Evolutionary conservation across 108 stramenopile genomes (phyloP).

Genomic region (Asterionellopsis glacialis): DNA sequence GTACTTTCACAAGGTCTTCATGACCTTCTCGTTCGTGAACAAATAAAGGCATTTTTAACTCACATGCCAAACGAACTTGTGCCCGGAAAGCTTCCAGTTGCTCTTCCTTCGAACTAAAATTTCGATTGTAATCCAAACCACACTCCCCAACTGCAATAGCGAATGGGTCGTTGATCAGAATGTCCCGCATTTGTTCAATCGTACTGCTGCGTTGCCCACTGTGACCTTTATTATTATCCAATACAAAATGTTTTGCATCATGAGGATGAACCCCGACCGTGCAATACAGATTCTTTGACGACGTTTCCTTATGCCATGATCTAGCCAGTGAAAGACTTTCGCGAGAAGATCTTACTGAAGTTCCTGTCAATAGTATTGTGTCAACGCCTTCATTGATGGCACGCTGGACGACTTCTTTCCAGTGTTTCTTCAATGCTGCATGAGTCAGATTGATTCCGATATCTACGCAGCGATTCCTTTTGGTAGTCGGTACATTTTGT

Average conservation of each 20-base stretch:
- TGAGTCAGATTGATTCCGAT: conserved; percentile 51
- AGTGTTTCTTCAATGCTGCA: conserved; percentile 29
- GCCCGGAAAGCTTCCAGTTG: conserved; percentile 41
- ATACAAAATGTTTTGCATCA: conserved; percentile 36
- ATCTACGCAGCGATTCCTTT: conserved; percentile 20
- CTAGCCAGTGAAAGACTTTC: conserved; percentile 28
- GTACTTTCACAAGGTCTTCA: conserved; percentile 26
- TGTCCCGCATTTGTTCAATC: not conserved
- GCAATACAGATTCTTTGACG: conserved; percentile 17
- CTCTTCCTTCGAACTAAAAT: conserved; percentile 30
- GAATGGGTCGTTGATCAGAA: conserved; percentile 18
- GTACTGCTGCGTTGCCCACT: not conserved
- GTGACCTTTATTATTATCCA: conserved; percentile 8
- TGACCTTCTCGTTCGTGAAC: conserved; percentile 50
- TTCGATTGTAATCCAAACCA: conserved; percentile 52
- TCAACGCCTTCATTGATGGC: conserved; percentile 42
- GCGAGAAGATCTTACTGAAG: conserved; percentile 20
- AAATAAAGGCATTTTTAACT: conserved; percentile 40
- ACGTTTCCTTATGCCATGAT: conserved; percentile 32
- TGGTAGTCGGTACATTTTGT: no score
- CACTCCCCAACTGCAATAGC: conserved; percentile 46
- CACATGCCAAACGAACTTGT: conserved; percentile 36
- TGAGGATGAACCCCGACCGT: conserved; percentile 52
- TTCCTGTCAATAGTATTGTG: conserved; percentile 36
- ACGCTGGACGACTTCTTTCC: conserved; percentile 40